These are phyloP conservation scores for Epicoccum nigrum DNA, from an alignment of 2,329 filamentous ascomycete genomes.

Conservation along the genomic window DNA sequence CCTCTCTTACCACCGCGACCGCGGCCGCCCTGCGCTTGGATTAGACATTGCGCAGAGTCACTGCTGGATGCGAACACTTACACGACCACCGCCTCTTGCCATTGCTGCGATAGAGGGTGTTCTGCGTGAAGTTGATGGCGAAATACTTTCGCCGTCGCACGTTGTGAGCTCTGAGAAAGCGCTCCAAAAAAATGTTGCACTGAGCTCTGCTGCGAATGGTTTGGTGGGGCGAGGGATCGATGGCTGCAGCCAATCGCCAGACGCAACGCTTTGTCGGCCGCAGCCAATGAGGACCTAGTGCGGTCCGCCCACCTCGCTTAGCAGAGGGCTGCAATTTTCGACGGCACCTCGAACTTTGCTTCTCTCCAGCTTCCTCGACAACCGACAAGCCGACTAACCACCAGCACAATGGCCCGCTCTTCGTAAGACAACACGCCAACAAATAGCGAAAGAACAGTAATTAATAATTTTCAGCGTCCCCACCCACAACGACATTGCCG, in stretches of 20 bases:
- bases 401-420: slow-evolving; percentile 47
- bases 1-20: slow-evolving; percentile 41
- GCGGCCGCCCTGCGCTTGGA: slow-evolving; percentile 33
- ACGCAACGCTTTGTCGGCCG: too few relatives aligned
- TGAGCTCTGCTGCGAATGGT: background rate
- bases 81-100: slow-evolving; percentile 37
- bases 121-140: slow-evolving; percentile 12
- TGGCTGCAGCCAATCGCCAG: slow-evolving; percentile 9
- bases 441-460: background rate
- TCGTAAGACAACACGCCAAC: slow-evolving; percentile 32
- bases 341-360: slow-evolving; percentile 11
- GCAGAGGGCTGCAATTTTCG: slow-evolving; percentile 17
- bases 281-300: background rate
- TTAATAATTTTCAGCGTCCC: slow-evolving; percentile 66
- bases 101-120: slow-evolving; percentile 28
- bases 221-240: slow-evolving; percentile 6
- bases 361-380: slow-evolving; percentile 35
- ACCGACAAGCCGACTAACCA: slow-evolving; percentile 42
- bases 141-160: slow-evolving; percentile 26
- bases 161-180: slow-evolving; percentile 13
- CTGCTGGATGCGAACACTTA: slow-evolving; percentile 22
- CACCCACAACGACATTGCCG: slow-evolving; percentile 92
- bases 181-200: slow-evolving; percentile 35
- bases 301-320: slow-evolving; percentile 5
- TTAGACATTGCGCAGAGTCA: slow-evolving; percentile 20